Evolutionary conservation across 2,329 filamentous ascomycete genomes (phyloP), one percentile per base, ranked within the genome.

Genomic region (Nakataea oryzae): DNA sequence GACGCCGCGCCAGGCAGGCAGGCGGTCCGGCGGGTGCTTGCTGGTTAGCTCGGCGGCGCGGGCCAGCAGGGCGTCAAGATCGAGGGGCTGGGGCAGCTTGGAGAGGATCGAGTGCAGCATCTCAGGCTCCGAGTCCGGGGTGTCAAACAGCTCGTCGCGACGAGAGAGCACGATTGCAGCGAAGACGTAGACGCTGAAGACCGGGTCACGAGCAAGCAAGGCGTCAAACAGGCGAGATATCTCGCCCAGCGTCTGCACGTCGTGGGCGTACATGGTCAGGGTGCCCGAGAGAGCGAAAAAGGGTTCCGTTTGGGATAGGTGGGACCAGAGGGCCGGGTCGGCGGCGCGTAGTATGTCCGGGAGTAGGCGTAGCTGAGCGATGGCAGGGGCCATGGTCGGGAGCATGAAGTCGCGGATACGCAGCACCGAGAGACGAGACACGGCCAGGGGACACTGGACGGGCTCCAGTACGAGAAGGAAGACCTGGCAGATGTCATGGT

Each of bases 341-440:
- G 86, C 88, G 47, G 80, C 81, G 65, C 83, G 78, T 29, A 99
- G 79, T 62, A 99, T 89, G 62, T 90, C 86, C 8, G 92, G 93
- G 62, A 99, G 87, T 14, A 99, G 83, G 54, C 86, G 84, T n/a
- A 99, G 85, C 74, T 99, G 95, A 62, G 87, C 82, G 59, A 96
- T 79, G 27, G 93, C 91, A 3, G 92, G 91, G 17, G 85, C 80
- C 57, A 99, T 84, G 54, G 86, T 91, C 11, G 93, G 93, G 13
- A 99, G 85, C 95, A 99, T 97, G 74, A 97, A 99, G 76, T 99
- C 95, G 65, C 95, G 86, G 71, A 99, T 97, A 61, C 92, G 89
- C 57, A 97, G 83, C 34, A 93, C 81, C 3, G 93, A 96, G 63
- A 99, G 85, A n/a, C 90, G 88, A 41, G 89, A 82, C 34, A 96